A percentile compares a stretch with the other conserved stretches of the same genome.
phyloP scores from a whole-genome alignment of 768 basidiomycete species.

The Mycena belliarum region DNA sequence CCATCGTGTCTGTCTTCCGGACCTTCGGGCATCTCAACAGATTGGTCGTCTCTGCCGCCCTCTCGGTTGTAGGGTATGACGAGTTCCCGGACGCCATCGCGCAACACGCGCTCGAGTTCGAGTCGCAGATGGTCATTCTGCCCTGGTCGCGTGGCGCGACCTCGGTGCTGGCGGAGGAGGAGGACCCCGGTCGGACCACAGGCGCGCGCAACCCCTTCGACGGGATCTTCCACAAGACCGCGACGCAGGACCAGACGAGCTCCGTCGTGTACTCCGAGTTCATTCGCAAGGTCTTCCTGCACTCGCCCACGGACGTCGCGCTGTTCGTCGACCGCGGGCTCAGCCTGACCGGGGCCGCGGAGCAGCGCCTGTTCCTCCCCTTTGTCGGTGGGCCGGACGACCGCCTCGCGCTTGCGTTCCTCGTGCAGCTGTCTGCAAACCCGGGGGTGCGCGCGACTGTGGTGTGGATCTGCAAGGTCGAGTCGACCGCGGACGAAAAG shows the following conservation, averaged over 20 bases:
- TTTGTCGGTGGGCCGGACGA: slow-evolving; percentile 97
- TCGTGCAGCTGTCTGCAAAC: slow-evolving; percentile 75
- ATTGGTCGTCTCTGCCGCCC: slow-evolving; percentile 63
- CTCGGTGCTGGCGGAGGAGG: slow-evolving; percentile 31
- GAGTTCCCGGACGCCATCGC: slow-evolving; percentile 71
- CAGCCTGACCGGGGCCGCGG: slow-evolving; percentile 23
- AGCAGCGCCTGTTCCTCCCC: slow-evolving; percentile 71
- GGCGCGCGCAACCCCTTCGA: slow-evolving; percentile 70
- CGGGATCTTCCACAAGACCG: slow-evolving; percentile 63
- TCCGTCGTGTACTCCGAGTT: slow-evolving; percentile 77
- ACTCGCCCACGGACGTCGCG: slow-evolving; percentile 74
- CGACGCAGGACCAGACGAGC: slow-evolving; percentile 49
- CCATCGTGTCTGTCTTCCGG: slow-evolving; percentile 70
- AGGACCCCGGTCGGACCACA: slow-evolving; percentile 19
- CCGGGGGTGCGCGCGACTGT: slow-evolving; percentile 70
- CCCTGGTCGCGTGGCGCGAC: slow-evolving; percentile 71
- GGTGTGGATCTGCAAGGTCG: slow-evolving; percentile 56
- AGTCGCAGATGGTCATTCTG: slow-evolving; percentile 75
- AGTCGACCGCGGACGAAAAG: slow-evolving; percentile 33
- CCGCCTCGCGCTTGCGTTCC: slow-evolving; percentile 77
- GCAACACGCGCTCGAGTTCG: slow-evolving; percentile 54
- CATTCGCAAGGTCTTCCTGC: slow-evolving; percentile 78
- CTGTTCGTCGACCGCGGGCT: slow-evolving; percentile 82
- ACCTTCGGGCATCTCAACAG: slow-evolving; percentile 76
- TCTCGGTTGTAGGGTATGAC: slow-evolving; percentile 76